These are phyloP conservation scores for Pythium dissimile DNA, from an alignment of 352 stramenopile genomes.

Conservation along the genomic window DNA sequence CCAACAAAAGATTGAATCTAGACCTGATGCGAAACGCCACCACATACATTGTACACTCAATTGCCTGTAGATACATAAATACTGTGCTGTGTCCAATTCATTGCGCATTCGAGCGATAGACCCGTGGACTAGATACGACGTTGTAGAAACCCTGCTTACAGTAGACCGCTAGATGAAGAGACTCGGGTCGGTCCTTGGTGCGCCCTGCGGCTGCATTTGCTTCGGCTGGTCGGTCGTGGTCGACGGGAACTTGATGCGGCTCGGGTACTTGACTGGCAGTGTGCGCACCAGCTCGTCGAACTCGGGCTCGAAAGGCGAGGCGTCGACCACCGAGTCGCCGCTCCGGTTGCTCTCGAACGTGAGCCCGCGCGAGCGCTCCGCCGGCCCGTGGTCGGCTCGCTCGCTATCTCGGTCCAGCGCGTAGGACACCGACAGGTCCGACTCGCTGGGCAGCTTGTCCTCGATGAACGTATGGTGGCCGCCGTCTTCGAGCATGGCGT, in stretches of 20 bases:
- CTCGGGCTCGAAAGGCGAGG: conserved; percentile 1
- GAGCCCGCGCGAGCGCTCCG: conserved; percentile 2
- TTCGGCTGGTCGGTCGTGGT: not conserved
- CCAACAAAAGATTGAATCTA: conserved; percentile 69
- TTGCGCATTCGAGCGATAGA: too few species aligned
- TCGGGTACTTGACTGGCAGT: conserved; percentile 15
- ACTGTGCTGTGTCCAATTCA: too few species aligned
- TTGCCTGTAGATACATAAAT: too few species aligned
- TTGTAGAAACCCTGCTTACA: not conserved
- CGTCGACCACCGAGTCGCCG: conserved; percentile 5
- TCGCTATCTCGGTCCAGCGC: conserved; percentile 7
- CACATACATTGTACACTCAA: too few species aligned
- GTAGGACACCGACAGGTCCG: not conserved
- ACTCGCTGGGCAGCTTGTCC: conserved; percentile 16
- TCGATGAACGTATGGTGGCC: conserved; percentile 27
- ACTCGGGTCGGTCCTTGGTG: not conserved
- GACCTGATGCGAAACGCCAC: conserved; percentile 82
- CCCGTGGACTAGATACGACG: too few species aligned
- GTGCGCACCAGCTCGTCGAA: conserved; percentile 12
- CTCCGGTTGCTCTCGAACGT: conserved; percentile 14
- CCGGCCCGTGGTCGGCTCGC: not conserved
- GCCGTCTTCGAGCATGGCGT: conserved; percentile 47
- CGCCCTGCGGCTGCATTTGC: too few species aligned
- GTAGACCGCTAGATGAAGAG: not conserved
- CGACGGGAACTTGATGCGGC: conserved; percentile 10